These are phyloP conservation scores for Harringtonia aguacate DNA, from an alignment of 2,329 filamentous ascomycete species.

Conservation along the genomic window DNA sequence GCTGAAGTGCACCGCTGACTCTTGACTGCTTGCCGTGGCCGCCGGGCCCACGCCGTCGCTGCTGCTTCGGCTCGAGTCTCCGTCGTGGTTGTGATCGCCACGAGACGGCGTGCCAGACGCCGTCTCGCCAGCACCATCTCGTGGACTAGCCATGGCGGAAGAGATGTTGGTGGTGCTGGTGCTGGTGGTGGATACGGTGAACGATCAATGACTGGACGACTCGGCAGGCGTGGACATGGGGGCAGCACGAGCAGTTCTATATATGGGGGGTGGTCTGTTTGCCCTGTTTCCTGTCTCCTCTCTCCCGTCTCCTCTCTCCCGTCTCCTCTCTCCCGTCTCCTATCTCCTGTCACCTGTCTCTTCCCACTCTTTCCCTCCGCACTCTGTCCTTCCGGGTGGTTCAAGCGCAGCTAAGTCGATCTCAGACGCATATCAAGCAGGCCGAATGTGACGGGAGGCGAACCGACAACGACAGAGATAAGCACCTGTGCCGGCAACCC, in stretches of 20 bases:
- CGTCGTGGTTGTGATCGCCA: slow-evolving; percentile 11
- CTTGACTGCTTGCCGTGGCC: background rate
- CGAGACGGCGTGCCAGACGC: slow-evolving; percentile 21
- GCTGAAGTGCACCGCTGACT: background rate
- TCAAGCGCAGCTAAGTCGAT: too few relatives aligned
- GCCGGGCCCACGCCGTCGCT: background rate
- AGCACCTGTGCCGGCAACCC: too few relatives aligned
- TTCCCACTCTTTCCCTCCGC: background rate
- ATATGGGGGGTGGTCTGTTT: slow-evolving; percentile 9
- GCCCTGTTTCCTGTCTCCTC: background rate
- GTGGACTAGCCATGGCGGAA: slow-evolving; percentile 18
- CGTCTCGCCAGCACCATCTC: slow-evolving; percentile 14
- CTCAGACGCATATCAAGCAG: too few relatives aligned
- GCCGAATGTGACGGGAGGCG: too few relatives aligned
- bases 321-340: too few relatives aligned
- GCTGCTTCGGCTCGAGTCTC: slow-evolving; percentile 15
- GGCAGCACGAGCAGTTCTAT: slow-evolving; percentile 1
- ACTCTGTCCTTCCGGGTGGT: background rate
- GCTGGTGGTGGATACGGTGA: slow-evolving; percentile 1
- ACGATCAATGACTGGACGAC: slow-evolving; percentile 12
- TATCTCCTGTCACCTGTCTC: background rate
- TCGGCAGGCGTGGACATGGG: background rate
- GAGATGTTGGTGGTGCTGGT: background rate
- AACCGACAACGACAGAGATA: too few relatives aligned
- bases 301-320: background rate